Conservation (phyloP, 805 yeast species). For the Yarrowia sp. region DNA sequence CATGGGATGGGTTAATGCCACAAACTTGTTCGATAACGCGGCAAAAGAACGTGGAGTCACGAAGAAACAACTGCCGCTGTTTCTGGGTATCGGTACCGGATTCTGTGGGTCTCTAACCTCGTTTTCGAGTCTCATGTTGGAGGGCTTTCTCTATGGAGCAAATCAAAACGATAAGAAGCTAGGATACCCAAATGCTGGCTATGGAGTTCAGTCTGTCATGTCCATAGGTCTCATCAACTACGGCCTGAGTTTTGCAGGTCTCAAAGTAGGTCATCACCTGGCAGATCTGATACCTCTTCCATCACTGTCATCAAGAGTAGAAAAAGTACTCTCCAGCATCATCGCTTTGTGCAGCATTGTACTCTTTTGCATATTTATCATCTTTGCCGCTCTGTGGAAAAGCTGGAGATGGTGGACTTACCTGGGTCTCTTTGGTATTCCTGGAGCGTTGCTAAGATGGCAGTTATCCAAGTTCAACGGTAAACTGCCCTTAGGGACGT, state of each 20-base stretch:
- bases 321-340: background rate
- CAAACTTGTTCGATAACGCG: background rate
- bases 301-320: background rate
- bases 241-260: conserved; percentile 25
- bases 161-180: conserved; percentile 7
- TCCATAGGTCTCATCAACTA: conserved; percentile 12
- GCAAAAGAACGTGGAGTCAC: conserved; percentile 34
- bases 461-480: conserved; percentile 22
- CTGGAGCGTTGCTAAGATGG: conserved; percentile 29
- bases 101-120: conserved; percentile 86
- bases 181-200: conserved; percentile 24
- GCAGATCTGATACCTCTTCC: conserved; percentile 9
- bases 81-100: conserved; percentile 74
- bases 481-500: conserved; percentile 19
- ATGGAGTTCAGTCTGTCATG: conserved; percentile 26
- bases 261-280: conserved; percentile 18
- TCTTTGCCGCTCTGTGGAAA: conserved; percentile 28
- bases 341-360: background rate
- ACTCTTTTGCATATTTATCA: conserved; percentile 25
- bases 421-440: conserved; percentile 22
- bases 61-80: conserved; percentile 58
- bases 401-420: conserved; percentile 37
- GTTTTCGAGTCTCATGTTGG: conserved; percentile 69
- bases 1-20: conserved; percentile 58
- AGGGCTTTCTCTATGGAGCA: conserved; percentile 52